Evolutionary conservation across 2,329 filamentous ascomycete species (phyloP), one percentile per base, ranked within the genome.

Genomic region (Paecilomyces formosus): DNA sequence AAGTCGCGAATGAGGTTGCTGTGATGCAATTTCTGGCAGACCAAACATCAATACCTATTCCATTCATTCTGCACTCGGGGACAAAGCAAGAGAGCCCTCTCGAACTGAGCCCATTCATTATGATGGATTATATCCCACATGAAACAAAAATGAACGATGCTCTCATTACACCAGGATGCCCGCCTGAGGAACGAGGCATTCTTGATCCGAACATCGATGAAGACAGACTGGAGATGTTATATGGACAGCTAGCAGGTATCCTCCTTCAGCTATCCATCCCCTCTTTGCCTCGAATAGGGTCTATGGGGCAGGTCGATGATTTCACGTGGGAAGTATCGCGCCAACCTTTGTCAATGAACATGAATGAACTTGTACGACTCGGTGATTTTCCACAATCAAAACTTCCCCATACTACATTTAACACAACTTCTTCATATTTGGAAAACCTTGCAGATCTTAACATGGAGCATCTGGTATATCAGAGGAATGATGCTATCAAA

Each of bases 371-470:
- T 8, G n/a, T 45, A 18, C 35, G 13, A 45, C 15, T 45, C 15
- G 35, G 35, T 18, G 15, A n/a, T 8, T 18, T 45, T 6, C 35
- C 35, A 3, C n/a, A 8, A 45, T 1, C 15, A 2, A 45, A 45
- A 45, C 15, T 45, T 18, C 35, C 35, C 2, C 1, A 4, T 18
- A 45, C 15, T 8, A 3, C 15, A 22, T 74, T 66, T 58, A 15
- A 26, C 4, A 60, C 64, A 13, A 65, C 70, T 4, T 65, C 71
- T 30, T 68, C 70, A 15, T 77, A 74, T 69, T 76, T 72, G 53
- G 52, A 24, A 28, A 68, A 65, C 1, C 60, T 77, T 12, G 72
- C 75, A 4, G 69, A 76, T 15, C 69, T 76, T 65, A 73, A 79
- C 55, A 62, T 80, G 3, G 67, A 68, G 26, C 71, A 76, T 33